These are phyloP conservation scores for Cymbidium sinense DNA, from an alignment of 106 monocot genomes.

Conservation along the genomic window DNA sequence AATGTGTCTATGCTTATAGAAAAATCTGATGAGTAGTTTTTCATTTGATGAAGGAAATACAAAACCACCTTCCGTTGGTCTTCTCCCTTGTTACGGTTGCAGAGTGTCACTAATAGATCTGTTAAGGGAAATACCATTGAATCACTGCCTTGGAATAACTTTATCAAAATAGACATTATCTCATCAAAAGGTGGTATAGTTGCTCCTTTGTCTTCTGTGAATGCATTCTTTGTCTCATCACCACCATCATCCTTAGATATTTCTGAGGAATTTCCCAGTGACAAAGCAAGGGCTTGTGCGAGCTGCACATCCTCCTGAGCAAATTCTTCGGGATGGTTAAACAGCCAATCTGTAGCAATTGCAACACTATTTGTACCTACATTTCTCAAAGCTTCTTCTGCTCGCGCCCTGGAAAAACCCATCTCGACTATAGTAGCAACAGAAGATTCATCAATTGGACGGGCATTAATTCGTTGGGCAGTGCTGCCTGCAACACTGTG, in stretches of 20 bases:
- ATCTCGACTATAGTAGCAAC: slow-evolving; percentile 72
- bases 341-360: slow-evolving; percentile 82
- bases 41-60: slow-evolving; percentile 28
- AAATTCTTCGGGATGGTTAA: slow-evolving; percentile 72
- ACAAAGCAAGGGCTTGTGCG: slow-evolving; percentile 71
- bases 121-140: slow-evolving; percentile 42
- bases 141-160: slow-evolving; percentile 36
- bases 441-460: slow-evolving; percentile 59
- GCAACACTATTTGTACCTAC: slow-evolving; percentile 73
- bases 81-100: slow-evolving; percentile 56
- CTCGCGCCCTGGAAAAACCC: slow-evolving; percentile 63
- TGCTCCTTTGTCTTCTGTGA: slow-evolving; percentile 26
- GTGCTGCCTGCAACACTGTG: slow-evolving; percentile 17
- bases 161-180: slow-evolving; percentile 44
- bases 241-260: slow-evolving; percentile 38
- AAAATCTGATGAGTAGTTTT: too few species aligned
- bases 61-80: slow-evolving; percentile 33
- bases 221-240: slow-evolving; percentile 26
- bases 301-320: slow-evolving; percentile 77
- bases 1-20: slow-evolving; percentile 21
- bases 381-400: slow-evolving; percentile 70
- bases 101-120: slow-evolving; percentile 57
- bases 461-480: slow-evolving; percentile 22
- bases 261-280: slow-evolving; percentile 56
- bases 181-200: slow-evolving; percentile 56